A percentile compares a stretch with the other conserved stretches of the same genome.
Evolutionary conservation across 352 stramenopile genomes (phyloP).

Genomic region (Phytophthora colocasiae): DNA sequence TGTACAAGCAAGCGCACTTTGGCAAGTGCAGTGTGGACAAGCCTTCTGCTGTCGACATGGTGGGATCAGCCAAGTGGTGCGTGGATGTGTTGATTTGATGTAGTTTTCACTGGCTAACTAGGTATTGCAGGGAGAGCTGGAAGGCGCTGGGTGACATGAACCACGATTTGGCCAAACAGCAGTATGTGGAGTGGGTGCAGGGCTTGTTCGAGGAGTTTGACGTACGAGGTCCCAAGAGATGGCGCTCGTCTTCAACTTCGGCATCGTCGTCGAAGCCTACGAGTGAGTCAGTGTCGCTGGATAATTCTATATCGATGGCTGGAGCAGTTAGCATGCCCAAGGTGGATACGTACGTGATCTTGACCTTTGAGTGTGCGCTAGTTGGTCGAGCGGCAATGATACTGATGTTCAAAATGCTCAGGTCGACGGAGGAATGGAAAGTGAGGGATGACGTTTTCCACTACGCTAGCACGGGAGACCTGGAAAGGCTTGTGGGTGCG

Average conservation of each 20-base stretch:
- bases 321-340: conserved; percentile 68
- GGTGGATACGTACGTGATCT: conserved; percentile 65
- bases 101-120: too few relatives aligned
- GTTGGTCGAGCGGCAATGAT: too few relatives aligned
- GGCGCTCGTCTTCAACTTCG: conserved; percentile 19
- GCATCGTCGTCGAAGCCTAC: conserved; percentile 30
- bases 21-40: conserved; percentile 62
- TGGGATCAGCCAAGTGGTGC: conserved; percentile 74
- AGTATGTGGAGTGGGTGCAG: conserved; percentile 76
- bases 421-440: conserved; percentile 82
- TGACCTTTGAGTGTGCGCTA: not conserved
- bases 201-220: conserved; percentile 79
- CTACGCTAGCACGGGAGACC: conserved; percentile 70
- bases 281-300: conserved; percentile 42
- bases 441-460: conserved; percentile 77
- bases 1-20: conserved; percentile 80
- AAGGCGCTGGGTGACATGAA: conserved; percentile 64
- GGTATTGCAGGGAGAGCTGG: conserved; percentile 66
- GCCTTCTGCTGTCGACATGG: conserved; percentile 72
- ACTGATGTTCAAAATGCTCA: conserved; percentile 17
- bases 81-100: conserved; percentile 4
- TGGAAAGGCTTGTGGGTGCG: conserved; percentile 56
- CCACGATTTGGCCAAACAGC: conserved; percentile 58
- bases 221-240: conserved; percentile 41
- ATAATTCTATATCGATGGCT: conserved; percentile 55